Conservation (phyloP, 1,284 basidiomycete genomes). For the Cryptococcus sp. region DNA sequence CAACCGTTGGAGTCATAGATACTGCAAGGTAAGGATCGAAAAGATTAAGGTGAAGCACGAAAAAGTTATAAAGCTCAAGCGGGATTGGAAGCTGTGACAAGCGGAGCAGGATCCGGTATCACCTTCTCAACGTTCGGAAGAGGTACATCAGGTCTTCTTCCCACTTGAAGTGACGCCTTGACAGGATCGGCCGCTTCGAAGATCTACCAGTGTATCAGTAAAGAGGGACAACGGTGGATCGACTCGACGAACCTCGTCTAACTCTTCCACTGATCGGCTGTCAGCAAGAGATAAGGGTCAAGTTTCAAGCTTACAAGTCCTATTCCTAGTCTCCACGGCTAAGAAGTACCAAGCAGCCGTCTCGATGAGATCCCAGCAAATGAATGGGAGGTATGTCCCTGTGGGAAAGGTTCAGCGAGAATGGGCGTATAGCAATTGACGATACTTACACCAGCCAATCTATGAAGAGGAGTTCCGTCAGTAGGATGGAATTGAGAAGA, state of each 20-base stretch:
- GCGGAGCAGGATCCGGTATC: no score
- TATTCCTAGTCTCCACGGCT: slow-evolving; percentile 21
- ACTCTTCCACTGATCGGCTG: slow-evolving; percentile 18
- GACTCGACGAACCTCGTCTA: slow-evolving; percentile 12
- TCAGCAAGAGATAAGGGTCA: background rate
- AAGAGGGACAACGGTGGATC: no score
- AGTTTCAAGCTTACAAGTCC: slow-evolving; percentile 11
- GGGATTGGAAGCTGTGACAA: no score
- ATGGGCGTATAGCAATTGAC: background rate
- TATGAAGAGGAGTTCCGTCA: background rate
- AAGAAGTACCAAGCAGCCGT: slow-evolving; percentile 19
- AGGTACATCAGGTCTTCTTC: no score
- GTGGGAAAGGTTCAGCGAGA: background rate
- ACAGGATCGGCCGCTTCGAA: slow-evolving; percentile 14
- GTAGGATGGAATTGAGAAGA: background rate
- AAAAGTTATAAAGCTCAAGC: no score
- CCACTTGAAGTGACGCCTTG: slow-evolving; percentile 1
- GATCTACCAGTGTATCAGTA: slow-evolving; percentile 6
- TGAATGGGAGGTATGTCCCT: slow-evolving; percentile 23
- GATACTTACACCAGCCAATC: slow-evolving; percentile 14
- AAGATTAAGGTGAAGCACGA: no score
- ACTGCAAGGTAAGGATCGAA: no score
- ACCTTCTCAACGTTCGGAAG: no score
- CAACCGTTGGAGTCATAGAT: no score
- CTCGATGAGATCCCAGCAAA: slow-evolving; percentile 21